Evolutionary conservation across 2,329 filamentous ascomycete species (phyloP).

Genomic region (Bimuria novae-zelandiae): DNA sequence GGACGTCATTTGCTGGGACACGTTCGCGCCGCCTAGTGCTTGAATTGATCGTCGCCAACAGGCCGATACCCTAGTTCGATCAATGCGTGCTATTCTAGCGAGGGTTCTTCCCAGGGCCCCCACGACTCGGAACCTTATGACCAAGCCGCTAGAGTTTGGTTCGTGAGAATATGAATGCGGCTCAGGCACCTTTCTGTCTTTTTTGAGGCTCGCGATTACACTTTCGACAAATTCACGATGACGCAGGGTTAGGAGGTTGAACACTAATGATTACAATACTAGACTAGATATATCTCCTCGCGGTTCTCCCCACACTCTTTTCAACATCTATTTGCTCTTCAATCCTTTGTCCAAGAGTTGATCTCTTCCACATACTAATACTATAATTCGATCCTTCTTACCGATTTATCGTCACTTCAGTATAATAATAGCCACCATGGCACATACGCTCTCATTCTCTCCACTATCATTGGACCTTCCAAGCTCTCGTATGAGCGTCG

Average conservation of each 20-base stretch:
- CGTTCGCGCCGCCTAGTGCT: neutral
- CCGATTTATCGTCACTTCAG: slow-evolving; percentile 15
- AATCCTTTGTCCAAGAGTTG: slow-evolving; percentile 16
- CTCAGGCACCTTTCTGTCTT: slow-evolving; percentile 12
- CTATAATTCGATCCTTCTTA: slow-evolving; percentile 8
- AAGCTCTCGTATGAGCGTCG: slow-evolving; percentile 27
- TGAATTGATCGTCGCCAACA: neutral
- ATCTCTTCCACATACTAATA: slow-evolving; percentile 19
- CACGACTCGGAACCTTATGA: slow-evolving; percentile 6
- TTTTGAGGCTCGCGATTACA: slow-evolving; percentile 3
- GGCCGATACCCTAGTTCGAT: neutral
- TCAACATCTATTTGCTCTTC: neutral
- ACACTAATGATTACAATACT: neutral
- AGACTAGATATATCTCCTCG: slow-evolving; percentile 2
- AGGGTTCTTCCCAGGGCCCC: neutral
- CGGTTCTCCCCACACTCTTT: slow-evolving; percentile 14
- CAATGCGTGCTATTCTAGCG: neutral
- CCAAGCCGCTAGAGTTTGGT: slow-evolving; percentile 9
- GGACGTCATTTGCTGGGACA: slow-evolving; percentile 9
- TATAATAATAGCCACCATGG: slow-evolving; percentile 21
- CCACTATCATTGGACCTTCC: slow-evolving; percentile 28
- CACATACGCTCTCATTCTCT: slow-evolving; percentile 17
- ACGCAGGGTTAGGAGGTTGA: slow-evolving; percentile 5
- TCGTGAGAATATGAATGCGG: slow-evolving; percentile 9
- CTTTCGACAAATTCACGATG: slow-evolving; percentile 4